Evolutionary conservation across 345 rosid genomes (phyloP).

Genomic region (Euclidium syriacum): DNA sequence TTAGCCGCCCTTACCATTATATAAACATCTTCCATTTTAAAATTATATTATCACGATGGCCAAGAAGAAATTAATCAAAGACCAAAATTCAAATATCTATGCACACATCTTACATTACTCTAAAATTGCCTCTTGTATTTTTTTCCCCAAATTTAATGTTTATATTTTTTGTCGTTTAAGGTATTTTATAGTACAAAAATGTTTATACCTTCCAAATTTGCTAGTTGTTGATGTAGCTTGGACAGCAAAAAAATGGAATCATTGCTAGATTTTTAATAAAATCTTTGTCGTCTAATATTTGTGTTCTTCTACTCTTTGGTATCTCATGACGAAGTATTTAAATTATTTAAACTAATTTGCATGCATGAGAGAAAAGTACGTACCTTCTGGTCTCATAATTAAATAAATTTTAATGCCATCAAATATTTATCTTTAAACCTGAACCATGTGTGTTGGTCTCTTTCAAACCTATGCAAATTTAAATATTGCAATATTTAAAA

Average conservation of each 20-base stretch:
- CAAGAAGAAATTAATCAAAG: no score
- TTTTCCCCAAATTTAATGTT: no score
- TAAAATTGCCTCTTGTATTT: no score
- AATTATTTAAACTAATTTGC: conserved; percentile 8
- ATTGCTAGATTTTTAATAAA: conserved; percentile 19
- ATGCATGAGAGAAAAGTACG: conserved; percentile 20
- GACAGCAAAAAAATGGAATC: conserved; percentile 16
- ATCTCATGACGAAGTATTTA: conserved; percentile 12
- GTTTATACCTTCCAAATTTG: conserved; percentile 10
- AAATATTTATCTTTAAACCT: background rate
- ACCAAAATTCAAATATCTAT: no score
- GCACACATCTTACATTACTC: no score
- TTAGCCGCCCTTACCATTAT: no score
- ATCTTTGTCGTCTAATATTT: conserved; percentile 26
- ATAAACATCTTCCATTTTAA: no score
- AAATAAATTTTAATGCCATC: background rate
- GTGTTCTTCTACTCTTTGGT: conserved; percentile 19
- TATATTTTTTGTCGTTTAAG: no score
- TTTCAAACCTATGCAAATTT: background rate
- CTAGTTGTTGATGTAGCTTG: conserved; percentile 15
- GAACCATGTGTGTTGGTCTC: conserved; percentile 14
- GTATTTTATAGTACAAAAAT: background rate
- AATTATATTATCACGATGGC: no score
- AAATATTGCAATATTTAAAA: background rate
- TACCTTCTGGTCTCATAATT: background rate